Conservation (phyloP, 2,329 filamentous ascomycete genomes). For the Hymenoscyphus repandus region DNA sequence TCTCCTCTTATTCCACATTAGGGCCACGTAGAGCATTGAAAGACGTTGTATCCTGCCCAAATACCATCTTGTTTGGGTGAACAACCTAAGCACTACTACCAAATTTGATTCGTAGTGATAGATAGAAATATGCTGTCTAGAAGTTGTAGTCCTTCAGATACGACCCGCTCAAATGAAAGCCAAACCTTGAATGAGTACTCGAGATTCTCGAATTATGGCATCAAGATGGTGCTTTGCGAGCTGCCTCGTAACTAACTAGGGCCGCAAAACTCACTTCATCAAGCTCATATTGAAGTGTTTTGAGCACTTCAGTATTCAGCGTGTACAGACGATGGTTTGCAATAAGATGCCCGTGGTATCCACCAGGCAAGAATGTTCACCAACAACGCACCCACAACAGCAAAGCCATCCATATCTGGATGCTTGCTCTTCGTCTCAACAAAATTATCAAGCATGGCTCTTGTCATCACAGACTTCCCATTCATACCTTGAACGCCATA, state of each 20-base stretch:
- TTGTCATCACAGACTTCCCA: neutral
- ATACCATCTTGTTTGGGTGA: slow-evolving; percentile 40
- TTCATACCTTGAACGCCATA: neutral
- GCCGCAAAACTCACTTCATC: slow-evolving; percentile 27
- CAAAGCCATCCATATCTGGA: slow-evolving; percentile 8
- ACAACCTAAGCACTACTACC: slow-evolving; percentile 30
- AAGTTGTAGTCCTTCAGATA: slow-evolving; percentile 40
- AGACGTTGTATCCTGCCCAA: slow-evolving; percentile 41
- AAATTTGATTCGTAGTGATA: slow-evolving; percentile 34
- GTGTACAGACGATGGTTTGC: slow-evolving; percentile 34
- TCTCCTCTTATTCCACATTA: slow-evolving; percentile 4
- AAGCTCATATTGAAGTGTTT: slow-evolving; percentile 34
- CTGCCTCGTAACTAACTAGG: slow-evolving; percentile 20
- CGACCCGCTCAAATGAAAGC: slow-evolving; percentile 44
- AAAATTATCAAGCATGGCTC: slow-evolving; percentile 28
- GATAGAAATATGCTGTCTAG: slow-evolving; percentile 36
- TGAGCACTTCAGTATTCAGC: slow-evolving; percentile 24
- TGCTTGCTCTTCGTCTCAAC: slow-evolving; percentile 15
- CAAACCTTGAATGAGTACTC: slow-evolving; percentile 45
- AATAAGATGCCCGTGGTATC: slow-evolving; percentile 34
- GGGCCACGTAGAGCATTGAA: slow-evolving; percentile 40
- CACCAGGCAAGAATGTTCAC: slow-evolving; percentile 26
- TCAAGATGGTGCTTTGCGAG: slow-evolving; percentile 36
- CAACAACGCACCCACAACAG: slow-evolving; percentile 5
- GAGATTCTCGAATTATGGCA: slow-evolving; percentile 47